Conservation (phyloP, 495 filamentous ascomycete genomes). For the Cryomyces minteri region DNA sequence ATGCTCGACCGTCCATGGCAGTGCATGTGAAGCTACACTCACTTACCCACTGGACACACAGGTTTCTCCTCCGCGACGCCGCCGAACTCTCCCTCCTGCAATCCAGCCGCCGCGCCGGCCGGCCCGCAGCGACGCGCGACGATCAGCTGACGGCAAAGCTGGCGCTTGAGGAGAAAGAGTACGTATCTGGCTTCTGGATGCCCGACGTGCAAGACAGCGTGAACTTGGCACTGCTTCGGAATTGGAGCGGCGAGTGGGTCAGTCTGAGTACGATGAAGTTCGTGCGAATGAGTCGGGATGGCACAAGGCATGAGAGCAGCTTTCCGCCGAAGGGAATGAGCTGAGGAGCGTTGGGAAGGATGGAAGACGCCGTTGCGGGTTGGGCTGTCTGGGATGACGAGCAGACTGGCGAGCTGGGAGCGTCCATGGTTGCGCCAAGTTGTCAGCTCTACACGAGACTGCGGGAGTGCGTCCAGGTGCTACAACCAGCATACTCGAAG, state of each 20-base stretch:
- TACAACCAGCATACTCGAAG: too few relatives aligned
- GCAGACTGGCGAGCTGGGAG: too few relatives aligned
- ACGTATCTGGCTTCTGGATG: slow-evolving; percentile 63
- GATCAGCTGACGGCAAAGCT: slow-evolving; percentile 57
- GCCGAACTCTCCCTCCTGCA: slow-evolving; percentile 58
- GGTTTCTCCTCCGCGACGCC: slow-evolving; percentile 57
- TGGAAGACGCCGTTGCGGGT: too few relatives aligned
- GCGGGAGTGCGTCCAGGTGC: too few relatives aligned
- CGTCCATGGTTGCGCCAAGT: too few relatives aligned
- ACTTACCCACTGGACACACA: slow-evolving; percentile 38
- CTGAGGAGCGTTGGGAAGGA: not conserved
- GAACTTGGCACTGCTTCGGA: slow-evolving; percentile 31
- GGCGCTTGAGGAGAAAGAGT: slow-evolving; percentile 56
- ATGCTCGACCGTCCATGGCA: slow-evolving; percentile 12
- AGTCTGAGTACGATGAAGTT: slow-evolving; percentile 40
- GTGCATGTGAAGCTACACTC: slow-evolving; percentile 42
- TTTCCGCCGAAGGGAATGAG: slow-evolving; percentile 17
- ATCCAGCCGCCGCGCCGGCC: slow-evolving; percentile 58
- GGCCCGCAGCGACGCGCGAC: slow-evolving; percentile 60
- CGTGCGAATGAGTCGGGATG: slow-evolving; percentile 13
- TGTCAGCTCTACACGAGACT: too few relatives aligned
- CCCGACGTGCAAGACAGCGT: slow-evolving; percentile 39
- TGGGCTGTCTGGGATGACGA: too few relatives aligned
- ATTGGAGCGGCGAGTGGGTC: slow-evolving; percentile 47
- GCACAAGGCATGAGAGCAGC: slow-evolving; percentile 11